Base-by-base conservation (phyloP, 176 grass and related monocot genomes). In the Rhynchospora tenuis region DNA sequence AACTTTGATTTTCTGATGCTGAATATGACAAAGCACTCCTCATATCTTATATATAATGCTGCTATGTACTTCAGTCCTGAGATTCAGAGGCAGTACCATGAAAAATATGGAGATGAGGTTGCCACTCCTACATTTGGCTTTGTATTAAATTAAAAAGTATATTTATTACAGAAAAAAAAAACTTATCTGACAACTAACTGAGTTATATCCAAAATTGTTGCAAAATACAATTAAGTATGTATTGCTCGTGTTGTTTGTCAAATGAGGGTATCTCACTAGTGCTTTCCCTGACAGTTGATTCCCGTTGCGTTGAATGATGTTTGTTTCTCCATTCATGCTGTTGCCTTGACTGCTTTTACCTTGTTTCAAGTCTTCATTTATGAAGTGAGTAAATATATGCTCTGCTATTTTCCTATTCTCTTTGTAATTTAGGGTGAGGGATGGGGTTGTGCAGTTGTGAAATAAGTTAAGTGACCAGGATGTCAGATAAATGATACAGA, bases 281-380 rank as follows among this genome's bases (percentile, higher is more conserved):
- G 46, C 73, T 76, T 88, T 29, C 55, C 51, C 85, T 88, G 26
- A 59, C 83, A 98, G 95, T 85, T 98, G 86, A 98, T 98, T 87
- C 95, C 95, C 79, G 95, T 98, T 50, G 92, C 95, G 51, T 90
- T 92, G 86, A 98, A 94, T 89, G 95, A 98, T 81, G 95, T 98
- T 84, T 92, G 90, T 71, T 98, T 98, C 83, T 98, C 95, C 51
- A 29, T 90, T 79, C 95, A 98, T 68, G 95, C 95, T 52, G 95
- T 98, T 84, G 77, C 92, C 50, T 88, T 98, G 82, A 98, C 95
- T 69, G 88, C 89, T 82, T 91, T 98, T 84, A 98, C 95, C 6
- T 60, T 95, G 73, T 98, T 88, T 81, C 95, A 98, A 95, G 95
- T 98, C 27, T 79, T 91, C 67, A 98, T 98, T 33, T 98, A 95